These are phyloP conservation scores for Colletotrichum lupini DNA, from an alignment of 2,329 filamentous ascomycete species.

Conservation along the genomic window DNA sequence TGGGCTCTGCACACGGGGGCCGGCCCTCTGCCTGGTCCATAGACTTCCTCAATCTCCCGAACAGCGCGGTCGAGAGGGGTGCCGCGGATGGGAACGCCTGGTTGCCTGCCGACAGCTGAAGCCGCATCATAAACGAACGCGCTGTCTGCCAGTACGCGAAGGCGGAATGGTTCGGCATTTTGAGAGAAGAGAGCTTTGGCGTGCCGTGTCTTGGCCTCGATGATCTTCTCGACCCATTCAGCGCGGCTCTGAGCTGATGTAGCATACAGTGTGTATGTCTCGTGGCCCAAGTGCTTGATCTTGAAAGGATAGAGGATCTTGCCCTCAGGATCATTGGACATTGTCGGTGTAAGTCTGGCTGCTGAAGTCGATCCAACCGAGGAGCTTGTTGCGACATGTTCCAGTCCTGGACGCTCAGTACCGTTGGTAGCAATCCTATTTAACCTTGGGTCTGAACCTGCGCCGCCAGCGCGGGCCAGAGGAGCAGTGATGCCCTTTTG, in stretches of 20 bases:
- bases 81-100: constrained; percentile 82
- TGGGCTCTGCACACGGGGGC: constrained; percentile 83
- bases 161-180: constrained; percentile 93
- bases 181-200: constrained; percentile 89
- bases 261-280: constrained; percentile 92
- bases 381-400: constrained; percentile 75
- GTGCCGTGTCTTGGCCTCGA: constrained; percentile 93
- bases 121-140: constrained; percentile 84
- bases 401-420: constrained; percentile 67
- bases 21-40: constrained; percentile 77
- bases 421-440: constrained; percentile 66
- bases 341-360: constrained; percentile 52
- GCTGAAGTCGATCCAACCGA: constrained; percentile 66
- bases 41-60: constrained; percentile 83
- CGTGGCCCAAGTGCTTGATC: constrained; percentile 94
- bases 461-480: constrained; percentile 68
- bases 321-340: constrained; percentile 77
- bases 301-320: constrained; percentile 93
- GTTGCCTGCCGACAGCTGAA: constrained; percentile 68
- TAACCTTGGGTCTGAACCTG: constrained; percentile 68
- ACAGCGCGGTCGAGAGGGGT: constrained; percentile 94
- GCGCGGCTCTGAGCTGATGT: constrained; percentile 77
- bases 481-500: constrained; percentile 78
- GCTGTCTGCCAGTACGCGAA: constrained; percentile 91
- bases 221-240: constrained; percentile 94